Percentiles rank a stretch among this genome's conserved stretches.
Conservation (phyloP, 225 moss, liverwort and hornwort genomes). For the Lunularia cruciata region DNA sequence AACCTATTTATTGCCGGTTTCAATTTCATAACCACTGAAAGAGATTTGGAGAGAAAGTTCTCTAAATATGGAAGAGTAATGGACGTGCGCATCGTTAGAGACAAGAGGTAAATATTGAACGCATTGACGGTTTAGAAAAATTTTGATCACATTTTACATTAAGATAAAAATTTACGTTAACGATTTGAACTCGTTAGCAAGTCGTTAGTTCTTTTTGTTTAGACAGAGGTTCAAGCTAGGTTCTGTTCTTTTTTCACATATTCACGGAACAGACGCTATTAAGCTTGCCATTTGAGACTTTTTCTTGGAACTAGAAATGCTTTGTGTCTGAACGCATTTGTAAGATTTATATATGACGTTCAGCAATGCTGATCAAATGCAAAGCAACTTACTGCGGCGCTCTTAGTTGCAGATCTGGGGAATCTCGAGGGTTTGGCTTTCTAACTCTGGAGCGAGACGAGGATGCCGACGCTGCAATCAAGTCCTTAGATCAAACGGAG, state of each 20-base stretch:
- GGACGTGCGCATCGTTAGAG: conserved; percentile 57
- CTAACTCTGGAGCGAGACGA: conserved; percentile 55
- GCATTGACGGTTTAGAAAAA: too few species aligned
- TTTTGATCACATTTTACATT: neutral
- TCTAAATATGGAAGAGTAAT: conserved; percentile 53
- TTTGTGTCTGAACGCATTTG: too few species aligned
- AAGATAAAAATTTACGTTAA: too few species aligned
- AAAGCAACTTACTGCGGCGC: conserved; percentile 1
- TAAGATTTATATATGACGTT: too few species aligned
- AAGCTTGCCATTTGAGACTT: too few species aligned
- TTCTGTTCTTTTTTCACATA: too few species aligned
- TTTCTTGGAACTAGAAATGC: too few species aligned
- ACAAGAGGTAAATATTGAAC: conserved; percentile 47
- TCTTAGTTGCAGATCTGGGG: conserved; percentile 47
- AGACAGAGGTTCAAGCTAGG: too few species aligned
- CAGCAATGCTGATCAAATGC: neutral
- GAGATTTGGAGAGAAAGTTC: conserved; percentile 52
- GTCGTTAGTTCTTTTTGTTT: too few species aligned
- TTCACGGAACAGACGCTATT: too few species aligned
- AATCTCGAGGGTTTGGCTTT: conserved; percentile 56
- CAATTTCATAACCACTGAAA: conserved; percentile 55
- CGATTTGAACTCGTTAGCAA: neutral
- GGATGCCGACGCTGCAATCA: conserved; percentile 59
- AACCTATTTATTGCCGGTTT: conserved; percentile 57
- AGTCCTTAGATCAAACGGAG: conserved; percentile 54